These are phyloP conservation scores for Epichloe elymi DNA, from an alignment of 2,329 filamentous ascomycete species.

Conservation along the genomic window DNA sequence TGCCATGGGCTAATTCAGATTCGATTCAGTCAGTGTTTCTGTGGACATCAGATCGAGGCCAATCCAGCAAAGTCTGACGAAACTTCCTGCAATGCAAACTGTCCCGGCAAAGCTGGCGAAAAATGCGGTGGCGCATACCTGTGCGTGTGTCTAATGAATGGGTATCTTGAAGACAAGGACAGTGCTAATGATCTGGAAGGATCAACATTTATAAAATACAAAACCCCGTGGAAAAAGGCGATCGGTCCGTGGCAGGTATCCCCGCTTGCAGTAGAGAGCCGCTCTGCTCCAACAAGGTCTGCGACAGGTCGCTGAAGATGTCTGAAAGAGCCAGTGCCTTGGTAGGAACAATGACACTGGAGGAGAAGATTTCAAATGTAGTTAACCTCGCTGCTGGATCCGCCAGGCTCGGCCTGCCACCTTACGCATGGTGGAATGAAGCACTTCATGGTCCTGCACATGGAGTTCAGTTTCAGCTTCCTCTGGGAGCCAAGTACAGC, in stretches of 20 bases:
- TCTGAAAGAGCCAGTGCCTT: conserved; percentile 18
- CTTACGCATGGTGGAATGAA: conserved; percentile 50
- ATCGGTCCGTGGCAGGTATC: not conserved
- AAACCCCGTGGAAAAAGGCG: not conserved
- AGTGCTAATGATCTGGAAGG: not conserved
- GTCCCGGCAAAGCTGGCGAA: not conserved
- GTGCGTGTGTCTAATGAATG: not conserved
- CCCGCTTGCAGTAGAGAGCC: conserved; percentile 14
- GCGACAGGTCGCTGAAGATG: conserved; percentile 24
- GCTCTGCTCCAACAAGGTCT: conserved; percentile 26
- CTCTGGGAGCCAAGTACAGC: conserved; percentile 27
- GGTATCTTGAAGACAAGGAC: too few relatives aligned
- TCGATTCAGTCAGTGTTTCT: not conserved
- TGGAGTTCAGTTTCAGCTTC: not conserved
- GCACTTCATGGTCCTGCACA: conserved; percentile 48
- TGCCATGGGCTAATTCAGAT: too few relatives aligned
- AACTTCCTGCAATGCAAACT: not conserved
- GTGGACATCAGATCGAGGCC: not conserved
- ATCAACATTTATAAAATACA: not conserved
- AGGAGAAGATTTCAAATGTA: not conserved
- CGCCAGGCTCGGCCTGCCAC: conserved; percentile 39
- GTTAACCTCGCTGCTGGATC: conserved; percentile 2
- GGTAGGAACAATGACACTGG: conserved; percentile 9
- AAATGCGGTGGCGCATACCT: not conserved
- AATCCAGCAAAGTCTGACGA: not conserved